Evolutionary conservation across 352 stramenopile genomes (phyloP).

Genomic region (Globisporangium canariense): DNA sequence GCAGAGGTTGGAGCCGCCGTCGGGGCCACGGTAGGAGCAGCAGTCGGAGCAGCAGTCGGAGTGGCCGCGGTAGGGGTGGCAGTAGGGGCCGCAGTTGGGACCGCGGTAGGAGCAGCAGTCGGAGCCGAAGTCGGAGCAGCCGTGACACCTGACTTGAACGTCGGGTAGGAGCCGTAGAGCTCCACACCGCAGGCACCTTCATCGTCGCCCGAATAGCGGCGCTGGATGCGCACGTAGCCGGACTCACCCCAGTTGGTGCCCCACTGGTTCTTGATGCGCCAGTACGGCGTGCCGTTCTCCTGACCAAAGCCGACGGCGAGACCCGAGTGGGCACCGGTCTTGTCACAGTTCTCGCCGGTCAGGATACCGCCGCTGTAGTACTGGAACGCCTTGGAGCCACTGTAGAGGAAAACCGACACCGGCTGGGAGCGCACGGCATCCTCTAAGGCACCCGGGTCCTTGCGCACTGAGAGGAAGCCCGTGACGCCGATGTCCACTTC

Average conservation of each 20-base stretch:
- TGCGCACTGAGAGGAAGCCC: constrained; percentile 41
- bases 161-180: constrained; percentile 51
- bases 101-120: constrained; percentile 7
- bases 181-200: constrained; percentile 64
- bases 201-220: constrained; percentile 35
- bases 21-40: constrained; percentile 9
- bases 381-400: constrained; percentile 56
- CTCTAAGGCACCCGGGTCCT: constrained; percentile 37
- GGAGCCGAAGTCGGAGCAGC: constrained; percentile 10
- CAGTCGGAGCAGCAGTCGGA: constrained; percentile 1
- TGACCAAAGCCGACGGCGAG: constrained; percentile 60
- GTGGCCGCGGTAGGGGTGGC: not conserved
- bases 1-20: constrained; percentile 2
- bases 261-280: constrained; percentile 78
- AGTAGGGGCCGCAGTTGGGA: constrained; percentile 3
- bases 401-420: constrained; percentile 61
- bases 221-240: constrained; percentile 65
- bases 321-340: constrained; percentile 48
- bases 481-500: constrained; percentile 46
- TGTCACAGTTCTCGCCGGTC: constrained; percentile 53
- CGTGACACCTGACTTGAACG: constrained; percentile 31
- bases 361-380: constrained; percentile 61
- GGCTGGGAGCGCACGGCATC: constrained; percentile 44
- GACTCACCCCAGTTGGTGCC: constrained; percentile 61
- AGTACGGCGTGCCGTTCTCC: constrained; percentile 44